phyloP scores from a whole-genome alignment of 129 eudicot genomes.

The Ambrosia artemisiifolia region DNA sequence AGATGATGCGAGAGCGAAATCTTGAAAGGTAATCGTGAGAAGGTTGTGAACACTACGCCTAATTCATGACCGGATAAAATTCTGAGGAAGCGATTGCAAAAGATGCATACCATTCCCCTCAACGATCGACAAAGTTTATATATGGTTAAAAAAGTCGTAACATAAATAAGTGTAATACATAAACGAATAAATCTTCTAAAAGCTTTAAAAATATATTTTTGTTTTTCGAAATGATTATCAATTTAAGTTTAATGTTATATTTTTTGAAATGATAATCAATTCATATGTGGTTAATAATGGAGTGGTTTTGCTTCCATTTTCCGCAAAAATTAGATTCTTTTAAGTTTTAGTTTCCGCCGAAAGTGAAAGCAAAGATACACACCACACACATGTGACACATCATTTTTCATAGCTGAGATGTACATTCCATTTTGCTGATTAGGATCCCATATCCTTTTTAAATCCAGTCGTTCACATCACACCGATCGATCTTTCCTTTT shows the following conservation, averaged over 20 bases:
- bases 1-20: no score
- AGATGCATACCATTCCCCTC: no score
- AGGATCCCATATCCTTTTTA: constrained; percentile 25
- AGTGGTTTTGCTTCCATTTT: constrained; percentile 28
- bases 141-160: no score
- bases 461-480: constrained; percentile 2
- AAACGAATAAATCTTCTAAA: no score
- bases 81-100: no score
- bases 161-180: no score
- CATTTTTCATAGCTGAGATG: constrained; percentile 26
- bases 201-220: no score
- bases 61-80: no score
- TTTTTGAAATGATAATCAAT: no score
- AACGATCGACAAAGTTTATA: no score
- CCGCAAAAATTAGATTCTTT: constrained; percentile 26
- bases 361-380: constrained; percentile 28
- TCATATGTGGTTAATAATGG: neutral
- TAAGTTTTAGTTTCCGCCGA: constrained; percentile 36
- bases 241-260: neutral
- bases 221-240: neutral
- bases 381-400: constrained; percentile 27
- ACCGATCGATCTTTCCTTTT: neutral
- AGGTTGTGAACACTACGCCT: no score
- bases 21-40: no score
- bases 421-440: constrained; percentile 17